Evolutionary conservation across 2,329 filamentous ascomycete genomes (phyloP).

Genomic region (Fusarium anguioides): DNA sequence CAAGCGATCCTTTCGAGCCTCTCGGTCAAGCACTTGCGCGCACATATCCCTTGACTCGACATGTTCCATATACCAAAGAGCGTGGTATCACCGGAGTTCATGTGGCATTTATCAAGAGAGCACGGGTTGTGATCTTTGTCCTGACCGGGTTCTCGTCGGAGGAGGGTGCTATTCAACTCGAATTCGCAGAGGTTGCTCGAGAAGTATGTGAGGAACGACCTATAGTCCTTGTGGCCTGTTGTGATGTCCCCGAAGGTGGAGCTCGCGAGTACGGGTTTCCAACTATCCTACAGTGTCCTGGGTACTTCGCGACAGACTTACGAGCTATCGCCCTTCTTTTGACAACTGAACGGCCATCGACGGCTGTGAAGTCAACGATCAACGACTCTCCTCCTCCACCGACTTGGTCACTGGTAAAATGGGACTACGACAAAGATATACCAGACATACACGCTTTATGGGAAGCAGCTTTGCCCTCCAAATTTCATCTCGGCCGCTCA

Average conservation of each 20-base stretch:
- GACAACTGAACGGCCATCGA: constrained; percentile 55
- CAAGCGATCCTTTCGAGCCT: constrained; percentile 76
- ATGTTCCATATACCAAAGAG: constrained; percentile 76
- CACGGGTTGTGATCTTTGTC: constrained; percentile 70
- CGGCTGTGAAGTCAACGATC: constrained; percentile 6
- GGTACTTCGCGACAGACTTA: constrained; percentile 61
- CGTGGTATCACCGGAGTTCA: constrained; percentile 73
- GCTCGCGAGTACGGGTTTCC: constrained; percentile 58
- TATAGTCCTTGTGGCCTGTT: constrained; percentile 65
- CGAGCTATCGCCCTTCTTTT: constrained; percentile 63
- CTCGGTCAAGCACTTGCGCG: constrained; percentile 72
- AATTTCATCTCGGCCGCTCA: constrained; percentile 58
- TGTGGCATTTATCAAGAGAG: constrained; percentile 69
- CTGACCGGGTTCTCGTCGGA: constrained; percentile 61
- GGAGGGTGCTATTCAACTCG: constrained; percentile 63
- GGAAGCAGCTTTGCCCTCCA: constrained; percentile 55
- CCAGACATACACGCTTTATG: constrained; percentile 59
- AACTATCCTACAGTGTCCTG: constrained; percentile 62
- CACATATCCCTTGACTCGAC: constrained; percentile 71
- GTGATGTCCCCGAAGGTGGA: constrained; percentile 54
- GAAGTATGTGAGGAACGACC: constrained; percentile 60
- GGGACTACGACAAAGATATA: constrained; percentile 54
- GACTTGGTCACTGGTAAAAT: constrained; percentile 57
- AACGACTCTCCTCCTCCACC: constrained; percentile 41
- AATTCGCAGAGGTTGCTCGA: constrained; percentile 59